These are phyloP conservation scores for Tylopilus sp. DNA, from an alignment of 768 basidiomycete genomes.

Conservation along the genomic window DNA sequence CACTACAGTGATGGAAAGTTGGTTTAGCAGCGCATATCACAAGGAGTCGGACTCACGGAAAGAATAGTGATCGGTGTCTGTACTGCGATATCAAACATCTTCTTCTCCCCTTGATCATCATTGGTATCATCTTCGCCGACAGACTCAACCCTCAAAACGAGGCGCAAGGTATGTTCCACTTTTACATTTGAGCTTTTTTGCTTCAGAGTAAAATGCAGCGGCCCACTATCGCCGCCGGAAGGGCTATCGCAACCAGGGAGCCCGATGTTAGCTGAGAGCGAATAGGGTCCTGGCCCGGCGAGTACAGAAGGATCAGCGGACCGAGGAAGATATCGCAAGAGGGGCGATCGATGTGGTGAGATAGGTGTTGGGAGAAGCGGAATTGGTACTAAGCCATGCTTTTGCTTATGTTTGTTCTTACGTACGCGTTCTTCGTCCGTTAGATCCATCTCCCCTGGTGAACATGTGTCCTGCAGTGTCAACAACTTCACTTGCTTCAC, in stretches of 20 bases:
- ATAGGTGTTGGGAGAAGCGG: constrained; percentile 30
- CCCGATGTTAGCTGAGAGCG: constrained; percentile 11
- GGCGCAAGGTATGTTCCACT: constrained; percentile 75
- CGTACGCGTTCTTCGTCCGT: background rate
- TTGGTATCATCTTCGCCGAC: constrained; percentile 64
- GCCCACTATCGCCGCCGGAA: constrained; percentile 13
- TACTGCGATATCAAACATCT: constrained; percentile 85
- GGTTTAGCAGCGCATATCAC: background rate
- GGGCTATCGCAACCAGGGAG: constrained; percentile 16
- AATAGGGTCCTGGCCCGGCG: constrained; percentile 27
- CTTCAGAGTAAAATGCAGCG: constrained; percentile 72
- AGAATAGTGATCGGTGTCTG: constrained; percentile 86
- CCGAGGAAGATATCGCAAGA: constrained; percentile 12
- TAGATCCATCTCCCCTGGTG: constrained; percentile 8
- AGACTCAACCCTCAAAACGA: constrained; percentile 76
- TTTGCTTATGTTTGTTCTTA: constrained; percentile 16
- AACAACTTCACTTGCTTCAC: constrained; percentile 11
- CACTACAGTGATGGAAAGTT: constrained; percentile 45
- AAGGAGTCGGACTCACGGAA: constrained; percentile 55
- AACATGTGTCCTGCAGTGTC: constrained; percentile 18
- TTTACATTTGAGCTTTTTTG: constrained; percentile 61
- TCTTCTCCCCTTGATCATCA: constrained; percentile 55
- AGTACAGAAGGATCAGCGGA: constrained; percentile 22
- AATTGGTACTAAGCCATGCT: background rate
- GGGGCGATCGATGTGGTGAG: constrained; percentile 29